Evolutionary conservation across 2,329 filamentous ascomycete genomes (phyloP).

Genomic region (Tolypocladium tundrense): DNA sequence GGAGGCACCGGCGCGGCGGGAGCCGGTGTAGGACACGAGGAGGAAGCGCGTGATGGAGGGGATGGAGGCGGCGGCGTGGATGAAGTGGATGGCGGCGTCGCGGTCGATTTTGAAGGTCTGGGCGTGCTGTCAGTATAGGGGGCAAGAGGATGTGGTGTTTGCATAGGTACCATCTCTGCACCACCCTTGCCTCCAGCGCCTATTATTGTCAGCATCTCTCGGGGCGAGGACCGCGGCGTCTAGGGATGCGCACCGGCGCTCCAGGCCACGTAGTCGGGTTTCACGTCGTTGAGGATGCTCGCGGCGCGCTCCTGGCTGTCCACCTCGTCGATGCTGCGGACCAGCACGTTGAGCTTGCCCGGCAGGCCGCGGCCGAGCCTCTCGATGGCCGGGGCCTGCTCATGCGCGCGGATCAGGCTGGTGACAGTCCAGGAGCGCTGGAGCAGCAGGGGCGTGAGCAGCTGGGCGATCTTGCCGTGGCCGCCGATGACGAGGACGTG

Average conservation of each 20-base stretch:
- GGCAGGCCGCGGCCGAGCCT: conserved; percentile 46
- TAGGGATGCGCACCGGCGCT: conserved; percentile 43
- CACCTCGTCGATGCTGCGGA: conserved; percentile 63
- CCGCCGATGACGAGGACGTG: conserved; percentile 68
- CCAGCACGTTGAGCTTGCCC: conserved; percentile 57
- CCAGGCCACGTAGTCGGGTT: conserved; percentile 59
- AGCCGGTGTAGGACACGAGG: conserved; percentile 51
- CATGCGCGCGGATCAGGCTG: conserved; percentile 64
- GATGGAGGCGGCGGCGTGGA: conserved; percentile 45
- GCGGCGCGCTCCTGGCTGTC: conserved; percentile 52
- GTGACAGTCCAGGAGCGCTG: conserved; percentile 67
- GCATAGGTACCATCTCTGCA: conserved; percentile 29
- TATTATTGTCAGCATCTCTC: conserved; percentile 8
- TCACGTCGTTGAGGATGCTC: conserved; percentile 48
- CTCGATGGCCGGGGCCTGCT: conserved; percentile 55
- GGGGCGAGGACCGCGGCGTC: too few species aligned
- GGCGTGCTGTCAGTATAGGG: neutral
- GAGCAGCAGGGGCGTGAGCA: conserved; percentile 67
- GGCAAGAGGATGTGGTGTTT: neutral
- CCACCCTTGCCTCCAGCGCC: conserved; percentile 51
- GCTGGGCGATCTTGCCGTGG: conserved; percentile 68
- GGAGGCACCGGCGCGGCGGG: conserved; percentile 37
- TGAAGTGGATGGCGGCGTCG: conserved; percentile 53
- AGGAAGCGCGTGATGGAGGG: conserved; percentile 51
- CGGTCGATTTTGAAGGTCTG: conserved; percentile 50